These are phyloP conservation scores for Penicillium sp. DNA, from an alignment of 2,329 filamentous ascomycete genomes.

Conservation along the genomic window DNA sequence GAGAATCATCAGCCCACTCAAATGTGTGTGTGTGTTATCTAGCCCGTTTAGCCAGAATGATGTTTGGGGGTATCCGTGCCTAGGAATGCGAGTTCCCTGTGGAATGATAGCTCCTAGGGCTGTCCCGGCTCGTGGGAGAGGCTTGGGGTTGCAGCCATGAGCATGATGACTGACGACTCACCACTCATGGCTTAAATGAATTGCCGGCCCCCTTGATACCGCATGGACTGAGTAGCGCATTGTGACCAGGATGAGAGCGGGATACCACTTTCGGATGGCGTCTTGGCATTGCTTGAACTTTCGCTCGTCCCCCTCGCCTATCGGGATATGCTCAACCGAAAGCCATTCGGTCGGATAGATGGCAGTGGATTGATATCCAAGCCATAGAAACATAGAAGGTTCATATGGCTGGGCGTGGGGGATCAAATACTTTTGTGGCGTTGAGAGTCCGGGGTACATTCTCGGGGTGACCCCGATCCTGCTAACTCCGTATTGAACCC, in stretches of 20 bases:
- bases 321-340: neutral
- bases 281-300: slow-evolving; percentile 4
- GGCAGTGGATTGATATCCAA: neutral
- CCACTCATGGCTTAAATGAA: neutral
- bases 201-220: neutral
- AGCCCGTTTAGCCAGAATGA: neutral
- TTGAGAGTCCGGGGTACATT: neutral
- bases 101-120: neutral
- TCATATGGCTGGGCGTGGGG: neutral
- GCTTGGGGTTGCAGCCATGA: neutral
- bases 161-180: neutral
- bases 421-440: neutral
- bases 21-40: neutral
- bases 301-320: neutral
- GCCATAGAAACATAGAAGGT: neutral
- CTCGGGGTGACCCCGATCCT: neutral
- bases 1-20: neutral
- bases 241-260: neutral
- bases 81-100: neutral
- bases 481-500: too few relatives aligned
- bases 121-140: neutral
- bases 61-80: neutral
- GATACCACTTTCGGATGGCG: neutral
- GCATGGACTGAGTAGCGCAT: neutral
- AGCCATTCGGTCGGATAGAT: neutral